These are phyloP conservation scores for Epichloe baconii DNA, from an alignment of 2,329 filamentous ascomycete species.

Conservation along the genomic window DNA sequence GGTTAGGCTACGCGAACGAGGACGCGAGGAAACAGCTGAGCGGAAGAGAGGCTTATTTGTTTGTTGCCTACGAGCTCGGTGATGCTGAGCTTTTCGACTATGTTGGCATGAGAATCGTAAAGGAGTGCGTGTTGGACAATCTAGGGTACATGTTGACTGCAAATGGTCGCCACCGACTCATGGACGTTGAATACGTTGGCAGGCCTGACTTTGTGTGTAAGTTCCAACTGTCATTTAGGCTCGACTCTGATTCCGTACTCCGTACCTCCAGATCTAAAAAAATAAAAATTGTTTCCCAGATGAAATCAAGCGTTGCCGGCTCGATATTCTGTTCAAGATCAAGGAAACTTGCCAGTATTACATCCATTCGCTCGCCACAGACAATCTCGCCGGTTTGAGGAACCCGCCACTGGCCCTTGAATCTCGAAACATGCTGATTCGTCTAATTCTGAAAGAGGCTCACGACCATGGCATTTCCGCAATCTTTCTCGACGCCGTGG, in stretches of 20 bases:
- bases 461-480: neutral
- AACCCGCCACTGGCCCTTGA: neutral
- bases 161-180: neutral
- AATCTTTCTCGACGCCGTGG: neutral
- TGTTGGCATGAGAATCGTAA: neutral
- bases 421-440: neutral
- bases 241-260: too few species aligned
- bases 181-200: neutral
- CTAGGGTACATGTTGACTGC: neutral
- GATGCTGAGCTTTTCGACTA: neutral
- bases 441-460: neutral
- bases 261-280: too few species aligned
- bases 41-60: neutral
- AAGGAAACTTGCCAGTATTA: neutral
- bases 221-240: neutral
- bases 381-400: neutral
- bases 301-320: neutral
- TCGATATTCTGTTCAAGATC: neutral
- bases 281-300: neutral
- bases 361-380: neutral
- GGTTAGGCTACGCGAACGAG: neutral
- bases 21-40: neutral
- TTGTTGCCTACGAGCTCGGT: neutral
- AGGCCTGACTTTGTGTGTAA: neutral
- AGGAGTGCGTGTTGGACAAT: neutral